These are phyloP conservation scores for Beauveria pseudobassiana DNA, from an alignment of 2,329 filamentous ascomycete species.

Conservation along the genomic window DNA sequence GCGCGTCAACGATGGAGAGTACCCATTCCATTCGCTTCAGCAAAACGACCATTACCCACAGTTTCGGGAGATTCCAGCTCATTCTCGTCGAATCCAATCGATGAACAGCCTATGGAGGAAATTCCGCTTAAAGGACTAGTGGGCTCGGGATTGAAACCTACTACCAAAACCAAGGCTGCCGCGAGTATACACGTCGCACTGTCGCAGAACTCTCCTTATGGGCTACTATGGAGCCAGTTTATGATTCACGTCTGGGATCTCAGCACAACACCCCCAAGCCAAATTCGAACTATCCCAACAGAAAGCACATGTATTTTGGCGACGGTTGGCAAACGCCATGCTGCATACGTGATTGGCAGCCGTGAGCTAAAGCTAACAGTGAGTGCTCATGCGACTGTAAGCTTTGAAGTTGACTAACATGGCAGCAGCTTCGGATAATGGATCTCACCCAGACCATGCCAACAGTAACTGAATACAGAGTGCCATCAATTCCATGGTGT, in stretches of 20 bases:
- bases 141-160: slow-evolving; percentile 19
- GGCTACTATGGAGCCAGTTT: slow-evolving; percentile 31
- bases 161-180: slow-evolving; percentile 20
- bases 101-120: slow-evolving; percentile 30
- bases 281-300: slow-evolving; percentile 25
- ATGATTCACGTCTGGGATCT: slow-evolving; percentile 33
- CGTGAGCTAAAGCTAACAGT: slow-evolving; percentile 34
- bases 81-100: slow-evolving; percentile 25
- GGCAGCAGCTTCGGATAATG: slow-evolving; percentile 29
- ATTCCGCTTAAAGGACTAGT: slow-evolving; percentile 27
- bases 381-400: slow-evolving; percentile 12
- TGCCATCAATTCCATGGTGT: slow-evolving; percentile 31
- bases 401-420: not conserved
- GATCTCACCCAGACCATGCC: slow-evolving; percentile 25
- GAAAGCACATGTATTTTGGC: slow-evolving; percentile 32
- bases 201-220: slow-evolving; percentile 32
- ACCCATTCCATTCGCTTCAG: slow-evolving; percentile 18
- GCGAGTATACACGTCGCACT: slow-evolving; percentile 27
- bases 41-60: slow-evolving; percentile 21
- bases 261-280: slow-evolving; percentile 26
- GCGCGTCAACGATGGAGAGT: slow-evolving; percentile 25
- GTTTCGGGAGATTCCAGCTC: slow-evolving; percentile 28
- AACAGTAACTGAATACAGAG: slow-evolving; percentile 29
- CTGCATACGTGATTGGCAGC: slow-evolving; percentile 33
- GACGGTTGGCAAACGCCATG: slow-evolving; percentile 27